phyloP scores from a whole-genome alignment of 371 early-diverging fungal genomes.

The Funneliformis caledonium region DNA sequence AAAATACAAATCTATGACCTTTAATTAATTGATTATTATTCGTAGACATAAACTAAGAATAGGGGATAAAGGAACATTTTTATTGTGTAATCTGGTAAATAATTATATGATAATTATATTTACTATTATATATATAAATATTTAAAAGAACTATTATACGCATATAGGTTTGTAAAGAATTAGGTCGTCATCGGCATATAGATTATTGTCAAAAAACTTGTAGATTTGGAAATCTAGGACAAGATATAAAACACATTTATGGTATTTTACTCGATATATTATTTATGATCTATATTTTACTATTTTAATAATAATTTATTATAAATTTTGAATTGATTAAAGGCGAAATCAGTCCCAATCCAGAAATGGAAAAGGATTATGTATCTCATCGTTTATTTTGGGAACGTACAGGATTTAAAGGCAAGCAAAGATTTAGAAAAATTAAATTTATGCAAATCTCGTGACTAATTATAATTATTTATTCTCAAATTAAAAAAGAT shows the following conservation, averaged over 20 bases:
- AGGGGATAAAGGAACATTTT: conserved; percentile 31
- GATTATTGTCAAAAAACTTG: conserved; percentile 27
- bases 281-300: neutral
- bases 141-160: no score
- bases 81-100: conserved; percentile 22
- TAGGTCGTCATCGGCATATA: conserved; percentile 33
- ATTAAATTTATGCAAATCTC: neutral
- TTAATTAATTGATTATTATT: neutral
- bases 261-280: conserved; percentile 5
- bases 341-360: conserved; percentile 15
- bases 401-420: conserved; percentile 32
- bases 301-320: neutral
- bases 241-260: conserved; percentile 8
- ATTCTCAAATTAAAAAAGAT: neutral
- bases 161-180: conserved; percentile 15
- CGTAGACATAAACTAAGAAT: neutral
- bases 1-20: no score
- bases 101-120: neutral
- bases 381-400: conserved; percentile 34
- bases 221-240: neutral
- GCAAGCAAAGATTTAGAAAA: neutral
- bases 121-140: neutral
- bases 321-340: neutral
- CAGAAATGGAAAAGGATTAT: conserved; percentile 26
- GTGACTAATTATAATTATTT: neutral